Evolutionary conservation across 225 moss, liverwort and hornwort species (phyloP).

Genomic region (Takakia lepidozioides): DNA sequence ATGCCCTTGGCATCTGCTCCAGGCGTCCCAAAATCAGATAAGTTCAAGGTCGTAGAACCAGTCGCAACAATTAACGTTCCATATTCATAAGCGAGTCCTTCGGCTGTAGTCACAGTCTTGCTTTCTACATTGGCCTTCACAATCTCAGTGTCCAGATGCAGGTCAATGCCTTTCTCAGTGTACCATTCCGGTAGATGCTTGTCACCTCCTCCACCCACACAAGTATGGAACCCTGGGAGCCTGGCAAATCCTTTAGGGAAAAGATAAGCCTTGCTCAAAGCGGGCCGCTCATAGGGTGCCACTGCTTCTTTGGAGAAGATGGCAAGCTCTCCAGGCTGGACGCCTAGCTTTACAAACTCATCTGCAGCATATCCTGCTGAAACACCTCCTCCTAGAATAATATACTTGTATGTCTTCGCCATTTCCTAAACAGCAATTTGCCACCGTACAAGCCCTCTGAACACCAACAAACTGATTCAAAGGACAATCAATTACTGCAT

Average conservation of each 20-base stretch:
- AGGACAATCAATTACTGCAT: too few species aligned
- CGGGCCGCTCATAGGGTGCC: conserved; percentile 75
- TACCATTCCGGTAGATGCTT: conserved; percentile 77
- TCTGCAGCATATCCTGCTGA: conserved; percentile 51
- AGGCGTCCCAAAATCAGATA: conserved; percentile 42
- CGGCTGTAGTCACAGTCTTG: conserved; percentile 56
- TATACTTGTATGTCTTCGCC: conserved; percentile 27
- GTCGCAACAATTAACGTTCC: conserved; percentile 65
- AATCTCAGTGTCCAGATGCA: conserved; percentile 27
- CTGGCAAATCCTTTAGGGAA: conserved; percentile 53
- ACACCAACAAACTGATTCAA: too few species aligned
- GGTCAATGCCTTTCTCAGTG: conserved; percentile 32
- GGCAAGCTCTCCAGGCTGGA: conserved; percentile 48
- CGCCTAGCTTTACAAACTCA: conserved; percentile 42
- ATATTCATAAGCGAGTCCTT: conserved; percentile 54
- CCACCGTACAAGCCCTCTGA: too few species aligned
- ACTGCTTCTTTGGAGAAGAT: conserved; percentile 46
- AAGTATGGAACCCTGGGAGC: conserved; percentile 71
- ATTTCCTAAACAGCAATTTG: conserved; percentile 26
- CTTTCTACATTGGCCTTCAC: conserved; percentile 34
- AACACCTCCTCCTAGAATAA: conserved; percentile 50
- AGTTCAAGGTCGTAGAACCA: conserved; percentile 44
- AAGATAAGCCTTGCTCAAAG: conserved; percentile 65
- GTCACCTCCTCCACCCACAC: conserved; percentile 75
- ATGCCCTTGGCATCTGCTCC: conserved; percentile 64